Base-by-base conservation (phyloP, 768 basidiomycete genomes). In the Lactarius akahatsu region DNA sequence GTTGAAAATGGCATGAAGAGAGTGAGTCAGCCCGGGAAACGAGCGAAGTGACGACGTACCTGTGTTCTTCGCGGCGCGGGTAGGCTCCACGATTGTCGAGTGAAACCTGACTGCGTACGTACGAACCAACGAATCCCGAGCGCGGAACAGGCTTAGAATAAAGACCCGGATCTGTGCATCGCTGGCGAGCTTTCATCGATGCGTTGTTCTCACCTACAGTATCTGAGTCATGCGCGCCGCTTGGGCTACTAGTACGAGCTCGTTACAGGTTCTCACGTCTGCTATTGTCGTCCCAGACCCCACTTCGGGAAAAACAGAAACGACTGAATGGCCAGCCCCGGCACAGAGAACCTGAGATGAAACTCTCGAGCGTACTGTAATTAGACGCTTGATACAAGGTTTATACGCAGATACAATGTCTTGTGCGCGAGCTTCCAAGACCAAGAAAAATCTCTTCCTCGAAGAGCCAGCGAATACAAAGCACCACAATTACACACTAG, bases 401-500 rank as follows among this genome's bases (percentile, higher is more conserved):
- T n/a, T 26, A 52, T 15, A 52, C 6, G 23, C 26, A 52, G 26
- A 52, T 52, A 52, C 11, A 26, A 16, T 52, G n/a, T 4, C 23
- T 13, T 52, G 13, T 52, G 50, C 50, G 50, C 23, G 26, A 26
- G 50, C 50, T 26, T 23, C 50, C 50, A 52, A 52, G 47, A 23
- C 23, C 47, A 13, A 50, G 47, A 50, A 50, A 23, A 47, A 47
- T 47, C 0, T 45, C n/a, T 47, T 47, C 45, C 45, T 10, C 45
- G 50, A 52, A 52, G 50, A 15, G 50, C 50, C 50, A 52, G 50
- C 23, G 23, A 50, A 52, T 52, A 52, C 50, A 52, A 26, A 52
- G 50, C n/a, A 52, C 45, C 23, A 52, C 23, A 52, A 52, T 52
- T 26, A 52, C 50, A 52, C 47, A 13, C 23, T 26, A 50, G 23